Percentiles rank a stretch among this genome's conserved stretches.
Conservation (phyloP, 2,329 filamentous ascomycete species). For the Penicillium janthinellum region DNA sequence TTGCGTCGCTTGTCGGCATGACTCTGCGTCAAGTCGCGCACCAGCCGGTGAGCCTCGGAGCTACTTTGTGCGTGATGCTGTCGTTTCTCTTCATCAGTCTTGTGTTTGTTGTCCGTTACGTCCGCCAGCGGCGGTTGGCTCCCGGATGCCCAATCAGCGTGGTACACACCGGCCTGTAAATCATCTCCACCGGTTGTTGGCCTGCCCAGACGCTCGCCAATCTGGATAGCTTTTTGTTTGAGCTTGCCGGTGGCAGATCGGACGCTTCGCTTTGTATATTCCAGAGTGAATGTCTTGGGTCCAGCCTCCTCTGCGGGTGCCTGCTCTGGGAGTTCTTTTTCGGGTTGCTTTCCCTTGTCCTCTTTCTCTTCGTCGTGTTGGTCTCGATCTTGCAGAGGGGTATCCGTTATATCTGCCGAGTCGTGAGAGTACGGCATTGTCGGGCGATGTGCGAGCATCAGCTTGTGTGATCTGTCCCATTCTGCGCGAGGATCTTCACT, state of each 20-base stretch:
- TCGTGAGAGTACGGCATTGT: slow-evolving; percentile 27
- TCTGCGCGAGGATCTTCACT: slow-evolving; percentile 11
- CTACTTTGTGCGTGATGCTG: slow-evolving; percentile 28
- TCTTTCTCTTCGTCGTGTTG: background rate
- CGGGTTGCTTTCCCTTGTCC: background rate
- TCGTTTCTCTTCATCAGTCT: slow-evolving; percentile 31
- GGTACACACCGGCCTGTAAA: slow-evolving; percentile 26
- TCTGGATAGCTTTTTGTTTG: slow-evolving; percentile 15
- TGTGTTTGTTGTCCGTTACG: slow-evolving; percentile 35
- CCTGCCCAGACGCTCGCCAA: slow-evolving; percentile 28
- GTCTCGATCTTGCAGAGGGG: slow-evolving; percentile 6
- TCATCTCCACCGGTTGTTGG: slow-evolving; percentile 29
- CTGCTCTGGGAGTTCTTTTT: background rate
- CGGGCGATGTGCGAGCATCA: slow-evolving; percentile 19
- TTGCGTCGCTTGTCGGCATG: slow-evolving; percentile 25
- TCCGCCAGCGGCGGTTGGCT: slow-evolving; percentile 29
- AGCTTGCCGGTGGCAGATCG: slow-evolving; percentile 3
- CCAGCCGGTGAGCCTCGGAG: slow-evolving; percentile 36
- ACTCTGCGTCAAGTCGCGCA: slow-evolving; percentile 35
- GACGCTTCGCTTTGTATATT: slow-evolving; percentile 3
- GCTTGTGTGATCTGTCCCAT: slow-evolving; percentile 13
- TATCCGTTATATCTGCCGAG: slow-evolving; percentile 34
- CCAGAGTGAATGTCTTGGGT: background rate
- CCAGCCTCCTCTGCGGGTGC: background rate
- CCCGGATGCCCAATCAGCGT: slow-evolving; percentile 31